Percentiles rank a stretch among this genome's conserved stretches.
phyloP scores from a whole-genome alignment of 2,329 filamentous ascomycete species.

The Bisporella sp. region DNA sequence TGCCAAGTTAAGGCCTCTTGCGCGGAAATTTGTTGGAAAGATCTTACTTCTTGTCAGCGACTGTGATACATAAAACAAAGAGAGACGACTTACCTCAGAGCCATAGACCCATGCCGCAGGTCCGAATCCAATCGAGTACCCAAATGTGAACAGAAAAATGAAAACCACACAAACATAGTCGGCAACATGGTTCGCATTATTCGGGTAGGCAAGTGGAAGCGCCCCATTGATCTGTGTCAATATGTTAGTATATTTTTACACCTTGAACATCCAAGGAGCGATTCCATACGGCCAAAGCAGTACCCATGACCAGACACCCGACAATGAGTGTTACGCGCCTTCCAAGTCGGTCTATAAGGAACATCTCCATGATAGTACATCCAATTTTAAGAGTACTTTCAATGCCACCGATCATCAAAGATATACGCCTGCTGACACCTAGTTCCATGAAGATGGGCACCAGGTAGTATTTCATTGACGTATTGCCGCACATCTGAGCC shows the following conservation, averaged over 20 bases:
- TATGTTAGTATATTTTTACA: neutral
- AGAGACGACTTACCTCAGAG: conserved; percentile 36
- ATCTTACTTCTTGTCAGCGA: conserved; percentile 26
- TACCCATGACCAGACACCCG: conserved; percentile 45
- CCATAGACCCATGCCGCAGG: conserved; percentile 53
- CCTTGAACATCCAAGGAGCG: too few relatives aligned
- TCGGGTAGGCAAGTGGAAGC: conserved; percentile 43
- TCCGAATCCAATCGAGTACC: conserved; percentile 51
- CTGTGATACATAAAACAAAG: conserved; percentile 5
- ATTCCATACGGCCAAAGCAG: conserved; percentile 40
- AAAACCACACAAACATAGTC: conserved; percentile 47
- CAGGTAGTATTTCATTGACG: conserved; percentile 54
- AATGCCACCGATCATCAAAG: conserved; percentile 46
- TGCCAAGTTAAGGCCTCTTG: conserved; percentile 47
- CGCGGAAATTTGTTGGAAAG: conserved; percentile 50
- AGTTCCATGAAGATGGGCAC: conserved; percentile 45
- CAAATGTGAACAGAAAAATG: conserved; percentile 51
- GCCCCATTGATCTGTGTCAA: conserved; percentile 43
- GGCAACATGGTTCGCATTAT: conserved; percentile 39
- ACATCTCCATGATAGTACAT: conserved; percentile 48
- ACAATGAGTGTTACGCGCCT: conserved; percentile 40
- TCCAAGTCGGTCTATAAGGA: conserved; percentile 47
- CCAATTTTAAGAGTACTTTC: conserved; percentile 52
- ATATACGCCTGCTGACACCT: conserved; percentile 39
- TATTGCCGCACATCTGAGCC: conserved; percentile 52